Evolutionary conservation across 176 grass and related monocot species (phyloP).

Genomic region (Zoysia japonica): DNA sequence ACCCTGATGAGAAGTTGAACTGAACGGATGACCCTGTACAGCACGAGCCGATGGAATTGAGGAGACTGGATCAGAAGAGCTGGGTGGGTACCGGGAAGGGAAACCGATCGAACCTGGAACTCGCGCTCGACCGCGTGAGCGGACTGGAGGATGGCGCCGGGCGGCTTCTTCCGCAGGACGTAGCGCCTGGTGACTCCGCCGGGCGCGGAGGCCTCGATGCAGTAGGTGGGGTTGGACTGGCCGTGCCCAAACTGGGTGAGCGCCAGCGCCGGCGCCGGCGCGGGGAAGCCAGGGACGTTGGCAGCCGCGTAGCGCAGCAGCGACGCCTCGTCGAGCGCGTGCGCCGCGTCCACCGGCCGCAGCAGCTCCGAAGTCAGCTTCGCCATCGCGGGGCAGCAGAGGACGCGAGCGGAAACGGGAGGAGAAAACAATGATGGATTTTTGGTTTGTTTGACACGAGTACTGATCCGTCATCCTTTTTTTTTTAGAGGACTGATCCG

Average conservation of each 20-base stretch:
- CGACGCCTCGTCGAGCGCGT: conserved; percentile 69
- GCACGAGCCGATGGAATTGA: no score
- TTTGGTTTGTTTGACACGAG: no score
- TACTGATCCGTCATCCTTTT: no score
- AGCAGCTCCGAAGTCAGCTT: conserved; percentile 64
- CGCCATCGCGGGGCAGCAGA: conserved; percentile 42
- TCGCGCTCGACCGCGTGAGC: conserved; percentile 92
- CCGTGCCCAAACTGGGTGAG: conserved; percentile 82
- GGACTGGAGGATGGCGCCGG: conserved; percentile 80
- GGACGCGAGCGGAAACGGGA: background rate
- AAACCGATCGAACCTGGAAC: conserved; percentile 54
- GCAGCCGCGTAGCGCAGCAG: conserved; percentile 67
- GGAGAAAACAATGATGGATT: background rate
- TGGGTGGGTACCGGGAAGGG: background rate
- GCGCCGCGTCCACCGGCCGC: conserved; percentile 51
- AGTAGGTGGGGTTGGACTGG: conserved; percentile 95
- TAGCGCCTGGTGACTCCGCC: conserved; percentile 49
- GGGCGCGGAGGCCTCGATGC: conserved; percentile 48
- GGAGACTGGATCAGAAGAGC: background rate
- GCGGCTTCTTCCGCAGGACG: conserved; percentile 88
- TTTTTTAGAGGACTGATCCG: no score
- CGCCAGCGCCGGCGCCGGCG: conserved; percentile 27
- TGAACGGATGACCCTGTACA: background rate
- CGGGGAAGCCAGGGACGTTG: conserved; percentile 71
- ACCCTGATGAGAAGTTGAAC: background rate